Evolutionary conservation across 75 land plant genomes (phyloP).

Genomic region (Cunninghamia lanceolata): DNA sequence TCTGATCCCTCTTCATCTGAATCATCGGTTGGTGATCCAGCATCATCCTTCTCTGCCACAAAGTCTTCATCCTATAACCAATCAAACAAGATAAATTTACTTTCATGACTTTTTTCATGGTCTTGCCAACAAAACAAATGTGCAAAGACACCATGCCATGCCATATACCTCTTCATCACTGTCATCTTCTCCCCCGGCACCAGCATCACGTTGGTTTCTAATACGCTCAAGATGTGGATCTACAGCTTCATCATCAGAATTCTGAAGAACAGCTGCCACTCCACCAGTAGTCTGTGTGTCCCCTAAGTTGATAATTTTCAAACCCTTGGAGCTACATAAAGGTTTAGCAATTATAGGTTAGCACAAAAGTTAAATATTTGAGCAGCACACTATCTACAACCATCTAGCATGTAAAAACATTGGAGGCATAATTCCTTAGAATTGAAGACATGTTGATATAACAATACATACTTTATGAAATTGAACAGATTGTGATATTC

Average conservation of each 20-base stretch:
- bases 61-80: conserved; percentile 90
- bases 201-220: conserved; percentile 37
- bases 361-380: conserved; percentile 9
- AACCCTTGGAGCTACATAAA: conserved; percentile 62
- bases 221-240: conserved; percentile 85
- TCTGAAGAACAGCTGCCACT: conserved; percentile 67
- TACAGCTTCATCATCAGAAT: conserved; percentile 76
- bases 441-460: background rate
- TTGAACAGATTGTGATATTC: conserved; percentile 86
- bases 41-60: conserved; percentile 95
- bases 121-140: background rate
- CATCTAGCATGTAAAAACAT: background rate
- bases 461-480: conserved; percentile 57
- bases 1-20: conserved; percentile 88
- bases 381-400: background rate
- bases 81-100: background rate
- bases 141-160: background rate
- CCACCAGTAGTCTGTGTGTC: conserved; percentile 47
- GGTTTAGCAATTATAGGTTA: background rate
- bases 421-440: background rate
- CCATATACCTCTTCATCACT: conserved; percentile 82
- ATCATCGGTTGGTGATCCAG: conserved; percentile 97
- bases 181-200: conserved; percentile 61
- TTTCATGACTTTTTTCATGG: background rate
- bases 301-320: conserved; percentile 72